phyloP scores from a whole-genome alignment of 2,329 filamentous ascomycete genomes.

The Metarhizium humberi region DNA sequence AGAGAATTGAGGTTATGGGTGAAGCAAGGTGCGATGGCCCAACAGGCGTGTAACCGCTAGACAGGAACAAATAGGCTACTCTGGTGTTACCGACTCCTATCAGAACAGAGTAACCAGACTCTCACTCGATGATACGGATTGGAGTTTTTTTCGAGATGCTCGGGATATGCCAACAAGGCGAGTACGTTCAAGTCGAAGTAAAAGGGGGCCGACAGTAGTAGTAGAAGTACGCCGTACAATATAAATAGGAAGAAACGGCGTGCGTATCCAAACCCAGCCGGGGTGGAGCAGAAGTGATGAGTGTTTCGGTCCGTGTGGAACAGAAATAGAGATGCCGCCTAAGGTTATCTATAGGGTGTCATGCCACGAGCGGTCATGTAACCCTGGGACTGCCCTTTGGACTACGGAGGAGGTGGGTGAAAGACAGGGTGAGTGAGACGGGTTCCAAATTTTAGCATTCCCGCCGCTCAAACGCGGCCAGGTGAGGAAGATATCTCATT shows the following conservation, averaged over 20 bases:
- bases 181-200: too few species aligned
- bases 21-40: not conserved
- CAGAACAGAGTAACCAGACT: not conserved
- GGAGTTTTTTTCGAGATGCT: too few species aligned
- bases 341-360: conserved; percentile 7
- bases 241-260: not conserved
- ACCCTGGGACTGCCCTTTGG: not conserved
- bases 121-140: not conserved
- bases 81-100: not conserved
- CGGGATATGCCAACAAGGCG: too few species aligned
- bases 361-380: conserved; percentile 3
- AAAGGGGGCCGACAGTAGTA: too few species aligned
- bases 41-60: not conserved
- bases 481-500: conserved; percentile 14
- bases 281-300: not conserved
- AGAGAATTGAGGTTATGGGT: not conserved
- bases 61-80: not conserved
- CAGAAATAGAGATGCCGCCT: conserved; percentile 7
- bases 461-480: conserved; percentile 11
- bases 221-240: too few species aligned
- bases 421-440: conserved; percentile 3
- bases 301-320: not conserved
- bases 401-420: not conserved
- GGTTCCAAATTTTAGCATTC: conserved; percentile 7
- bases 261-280: not conserved